Base-by-base conservation (phyloP, 1,139 yeast species). In the Sugiyamaella castrensis region DNA sequence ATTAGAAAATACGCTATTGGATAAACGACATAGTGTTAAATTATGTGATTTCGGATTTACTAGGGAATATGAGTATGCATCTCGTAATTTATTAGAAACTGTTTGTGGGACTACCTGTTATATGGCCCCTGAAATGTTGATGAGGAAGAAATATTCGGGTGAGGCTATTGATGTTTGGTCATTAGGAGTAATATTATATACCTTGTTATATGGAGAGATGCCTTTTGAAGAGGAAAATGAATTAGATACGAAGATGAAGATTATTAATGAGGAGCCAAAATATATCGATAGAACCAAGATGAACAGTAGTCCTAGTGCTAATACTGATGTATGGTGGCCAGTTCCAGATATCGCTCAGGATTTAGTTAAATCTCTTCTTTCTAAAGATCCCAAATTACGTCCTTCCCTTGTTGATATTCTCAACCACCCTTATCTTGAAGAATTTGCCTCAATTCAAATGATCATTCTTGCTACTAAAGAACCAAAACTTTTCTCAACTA, bases 41-140 rank as follows among this genome's bases (percentile, higher is more conserved):
- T 69, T 91, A 49, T 82, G 95, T 3, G 98, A 92, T 70, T 91
- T 92, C 69, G 98, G 98, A 0, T 91, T 92, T 65, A 89, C 96
- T 1, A 73, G 98, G 55, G 97, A 89, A 61, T 82, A 73, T 72
- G 47, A 43, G 26, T 26, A 31, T 29, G 5, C 24, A 19, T 35
- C 29, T 15, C 36, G 47, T 13, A 77, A 69, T n/a, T 70, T 82
- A 46, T 69, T 92, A 39, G 86, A 86, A 42, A 92, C 97, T 0
- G 76, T 89, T 1, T 92, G 98, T 68, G 98, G 98, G 1, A 92
- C 98, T 0, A 81, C 91, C 0, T 95, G 89, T 5, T 92, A 92
- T 64, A 89, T 91, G 96, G 97, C 98, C 0, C 98, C 98, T 0
- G 98, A 92, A 63, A 72, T 92, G 59, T 72, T 89, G 34, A 71